Evolutionary conservation across 192 early-diverging fungal species (phyloP), one percentile per base, ranked within the genome.

Genomic region (Coemansia sp.): DNA sequence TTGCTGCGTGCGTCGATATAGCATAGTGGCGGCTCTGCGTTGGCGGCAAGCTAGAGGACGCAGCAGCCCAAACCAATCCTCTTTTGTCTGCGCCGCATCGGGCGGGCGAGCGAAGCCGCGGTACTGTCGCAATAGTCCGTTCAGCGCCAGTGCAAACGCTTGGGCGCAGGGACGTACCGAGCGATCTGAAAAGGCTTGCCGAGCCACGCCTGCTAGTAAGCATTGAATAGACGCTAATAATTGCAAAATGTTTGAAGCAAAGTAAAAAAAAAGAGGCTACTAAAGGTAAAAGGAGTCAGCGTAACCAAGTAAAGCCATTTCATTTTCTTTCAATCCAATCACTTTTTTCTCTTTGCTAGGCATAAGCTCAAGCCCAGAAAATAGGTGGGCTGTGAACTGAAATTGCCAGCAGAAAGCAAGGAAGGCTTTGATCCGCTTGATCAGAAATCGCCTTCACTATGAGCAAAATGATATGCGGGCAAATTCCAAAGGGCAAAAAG

Each of bases 1-100:
- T 78, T 6, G 74, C 65, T 20, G 67, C 60, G 30, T 53, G 63
- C 20, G 49, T 52, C 6, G 63, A 52, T 9, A 60, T 62, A 4
- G 68, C 64, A 25, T 69, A 68, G 53, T 19, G 16, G 34, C 63
- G 66, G 22, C 9, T 2, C 35, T 52, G 66, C 11, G 1, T 27
- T 14, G 25, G 11, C 3, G 23, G 4, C 3, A 25, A 24, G n/a
- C n/a, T n/a, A 6, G 24, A 27, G 27, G 27, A 11, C 5, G 24
- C 25, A 28, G 16, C 13, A 10, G 23, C 50, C 1, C 8, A 24
- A 16, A 6, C 8, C 39, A 13, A 35, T 35, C 13, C 9, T 16
- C 16, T 10, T 13, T 42, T 13, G 39, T 16, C n/a, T 13, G 39
- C 39, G 14, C 14, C 13, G 39, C 39, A 42, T 18, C 5, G 39